Evolutionary conservation across 192 early-diverging fungal species (phyloP).

Genomic region (Obelidium mucronatum): DNA sequence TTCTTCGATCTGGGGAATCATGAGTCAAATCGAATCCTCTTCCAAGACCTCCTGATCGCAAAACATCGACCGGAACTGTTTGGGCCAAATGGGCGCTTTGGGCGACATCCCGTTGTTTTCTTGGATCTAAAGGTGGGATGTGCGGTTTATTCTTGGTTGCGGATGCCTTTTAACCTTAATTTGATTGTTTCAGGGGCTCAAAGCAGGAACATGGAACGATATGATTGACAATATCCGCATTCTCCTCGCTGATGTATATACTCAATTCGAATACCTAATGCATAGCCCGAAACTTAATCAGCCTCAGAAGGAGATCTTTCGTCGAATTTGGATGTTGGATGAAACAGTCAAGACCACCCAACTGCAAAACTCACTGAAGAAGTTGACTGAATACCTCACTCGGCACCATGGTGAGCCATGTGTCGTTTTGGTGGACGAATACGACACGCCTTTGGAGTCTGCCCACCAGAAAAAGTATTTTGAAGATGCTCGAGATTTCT

Average conservation of each 20-base stretch:
- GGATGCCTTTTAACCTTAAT: neutral
- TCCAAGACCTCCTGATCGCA: neutral
- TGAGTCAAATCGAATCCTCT: neutral
- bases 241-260: neutral
- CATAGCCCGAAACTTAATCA: neutral
- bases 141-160: neutral
- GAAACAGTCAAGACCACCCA: neutral
- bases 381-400: slow-evolving; percentile 11
- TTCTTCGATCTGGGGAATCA: neutral
- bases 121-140: neutral
- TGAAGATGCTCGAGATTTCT: neutral
- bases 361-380: neutral
- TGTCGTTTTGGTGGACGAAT: slow-evolving; percentile 25
- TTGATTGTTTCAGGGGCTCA: neutral
- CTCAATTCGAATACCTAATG: slow-evolving; percentile 1
- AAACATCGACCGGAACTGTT: neutral
- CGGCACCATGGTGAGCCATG: neutral
- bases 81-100: neutral
- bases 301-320: neutral
- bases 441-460: neutral
- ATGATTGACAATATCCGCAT: neutral
- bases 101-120: neutral
- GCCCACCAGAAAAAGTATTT: neutral
- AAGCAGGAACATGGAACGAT: neutral
- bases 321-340: neutral